Evolutionary conservation across 2,329 filamentous ascomycete species (phyloP).

Genomic region (Aspergillus cejpii): DNA sequence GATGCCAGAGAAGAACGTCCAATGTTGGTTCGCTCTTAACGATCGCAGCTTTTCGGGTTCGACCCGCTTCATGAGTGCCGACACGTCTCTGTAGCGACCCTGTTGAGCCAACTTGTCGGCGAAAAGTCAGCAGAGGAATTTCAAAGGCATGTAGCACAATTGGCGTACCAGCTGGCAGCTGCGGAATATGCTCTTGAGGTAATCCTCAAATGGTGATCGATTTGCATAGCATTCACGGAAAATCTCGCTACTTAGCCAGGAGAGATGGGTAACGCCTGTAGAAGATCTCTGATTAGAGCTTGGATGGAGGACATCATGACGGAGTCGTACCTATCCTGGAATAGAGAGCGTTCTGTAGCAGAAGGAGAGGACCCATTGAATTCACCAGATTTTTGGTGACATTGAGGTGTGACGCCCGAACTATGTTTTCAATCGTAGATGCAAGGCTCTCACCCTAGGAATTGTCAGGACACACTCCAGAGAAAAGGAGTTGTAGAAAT

Average conservation of each 20-base stretch:
- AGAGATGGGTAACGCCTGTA: slow-evolving; percentile 48
- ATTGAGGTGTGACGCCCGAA: slow-evolving; percentile 76
- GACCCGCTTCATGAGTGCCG: slow-evolving; percentile 53
- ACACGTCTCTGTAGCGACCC: slow-evolving; percentile 65
- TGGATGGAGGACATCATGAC: not conserved
- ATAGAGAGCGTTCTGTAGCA: slow-evolving; percentile 67
- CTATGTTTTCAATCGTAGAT: slow-evolving; percentile 65
- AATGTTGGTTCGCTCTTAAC: slow-evolving; percentile 65
- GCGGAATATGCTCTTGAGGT: slow-evolving; percentile 66
- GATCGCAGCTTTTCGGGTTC: slow-evolving; percentile 59
- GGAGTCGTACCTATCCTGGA: slow-evolving; percentile 60
- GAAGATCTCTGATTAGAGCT: slow-evolving; percentile 11
- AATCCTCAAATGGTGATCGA: slow-evolving; percentile 66
- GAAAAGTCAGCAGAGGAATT: slow-evolving; percentile 2
- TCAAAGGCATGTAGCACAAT: not conserved
- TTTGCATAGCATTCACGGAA: slow-evolving; percentile 66
- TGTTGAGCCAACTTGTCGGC: slow-evolving; percentile 48
- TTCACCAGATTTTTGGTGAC: slow-evolving; percentile 67
- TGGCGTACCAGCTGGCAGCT: slow-evolving; percentile 54
- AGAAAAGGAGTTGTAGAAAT: not conserved
- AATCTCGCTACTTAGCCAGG: slow-evolving; percentile 58
- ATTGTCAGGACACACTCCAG: slow-evolving; percentile 13
- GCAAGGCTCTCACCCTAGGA: slow-evolving; percentile 51
- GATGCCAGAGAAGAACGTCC: slow-evolving; percentile 39
- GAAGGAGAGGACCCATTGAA: slow-evolving; percentile 66